Evolutionary conservation across 495 filamentous ascomycete species (phyloP), one percentile per base, ranked within the genome.

Genomic region (Pseudevernia furfuracea): DNA sequence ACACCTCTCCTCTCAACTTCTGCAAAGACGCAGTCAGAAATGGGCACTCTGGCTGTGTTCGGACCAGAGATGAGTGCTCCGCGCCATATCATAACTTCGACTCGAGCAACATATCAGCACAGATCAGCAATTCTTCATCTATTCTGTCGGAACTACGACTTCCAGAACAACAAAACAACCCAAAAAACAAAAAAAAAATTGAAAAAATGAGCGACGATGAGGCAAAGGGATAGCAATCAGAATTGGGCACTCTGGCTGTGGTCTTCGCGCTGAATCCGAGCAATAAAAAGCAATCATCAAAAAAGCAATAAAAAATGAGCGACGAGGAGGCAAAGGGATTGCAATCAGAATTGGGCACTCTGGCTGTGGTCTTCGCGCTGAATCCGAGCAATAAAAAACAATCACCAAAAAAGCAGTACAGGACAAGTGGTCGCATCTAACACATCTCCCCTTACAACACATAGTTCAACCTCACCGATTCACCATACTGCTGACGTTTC

Each of bases 341-440:
- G 25, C 25, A 19, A 28, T 30, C 49, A 53, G 49, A 32, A 12
- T 17, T 55, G 52, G 30, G 30, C 52, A 55, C 15, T n/a, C 58
- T 60, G 37, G 32, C 37, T 59, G 38, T 23, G 44, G 4, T 39
- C 41, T n/a, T 53, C 6, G 49, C 52, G 52, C 21, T 55, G 52
- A 55, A 19, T 55, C 52, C 6, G 28, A 55, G 30, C 52, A 55
- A 55, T 19, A 55, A 55, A 63, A 63, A 63, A 63, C 61, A 63
- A 63, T 63, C 61, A 63, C 61, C 61, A 63, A 63, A 63, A 63
- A 63, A 63, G 48, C 34, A 44, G 10, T 8, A 52, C 37, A 43
- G 52, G 52, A 21, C 28, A 34, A 55, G 52, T 55, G 48, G 28
- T 55, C 28, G 15, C 30, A 55, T 55, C 6, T 55, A 55, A 15